Conservation (phyloP, 2,329 filamentous ascomycete species). For the Curvularia sp. region DNA sequence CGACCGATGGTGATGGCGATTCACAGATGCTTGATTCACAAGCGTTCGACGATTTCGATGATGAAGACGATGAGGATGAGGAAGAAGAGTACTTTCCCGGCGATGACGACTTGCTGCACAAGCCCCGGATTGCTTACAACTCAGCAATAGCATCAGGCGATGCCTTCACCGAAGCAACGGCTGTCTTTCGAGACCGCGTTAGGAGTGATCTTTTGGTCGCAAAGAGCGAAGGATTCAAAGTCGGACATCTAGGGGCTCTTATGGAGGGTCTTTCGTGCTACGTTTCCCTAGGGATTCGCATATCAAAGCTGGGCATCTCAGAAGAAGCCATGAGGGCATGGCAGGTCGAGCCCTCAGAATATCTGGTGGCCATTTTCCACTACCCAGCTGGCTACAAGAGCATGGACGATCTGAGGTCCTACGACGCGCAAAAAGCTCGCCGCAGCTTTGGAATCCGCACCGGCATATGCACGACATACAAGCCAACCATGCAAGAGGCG, state of each 20-base stretch:
- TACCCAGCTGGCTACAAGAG: conserved; percentile 68
- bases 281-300: conserved; percentile 72
- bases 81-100: conserved; percentile 44
- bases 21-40: conserved; percentile 52
- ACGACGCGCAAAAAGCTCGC: conserved; percentile 48
- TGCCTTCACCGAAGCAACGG: conserved; percentile 31
- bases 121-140: conserved; percentile 24
- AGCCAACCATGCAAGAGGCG: conserved; percentile 67
- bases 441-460: conserved; percentile 66
- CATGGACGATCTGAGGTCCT: conserved; percentile 61
- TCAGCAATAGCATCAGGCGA: background rate
- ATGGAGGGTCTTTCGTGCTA: conserved; percentile 57
- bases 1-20: conserved; percentile 52
- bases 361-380: conserved; percentile 75
- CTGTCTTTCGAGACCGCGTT: conserved; percentile 53
- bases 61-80: conserved; percentile 32
- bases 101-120: conserved; percentile 50
- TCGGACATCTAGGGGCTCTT: conserved; percentile 67
- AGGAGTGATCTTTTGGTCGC: conserved; percentile 66
- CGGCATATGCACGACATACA: conserved; percentile 74
- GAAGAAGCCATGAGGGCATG: conserved; percentile 79
- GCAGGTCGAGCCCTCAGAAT: conserved; percentile 70
- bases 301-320: conserved; percentile 74
- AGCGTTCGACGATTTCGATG: conserved; percentile 40
- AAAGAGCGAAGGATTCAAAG: conserved; percentile 71